Evolutionary conservation across 768 basidiomycete species (phyloP).

Genomic region (Mycena crocata): DNA sequence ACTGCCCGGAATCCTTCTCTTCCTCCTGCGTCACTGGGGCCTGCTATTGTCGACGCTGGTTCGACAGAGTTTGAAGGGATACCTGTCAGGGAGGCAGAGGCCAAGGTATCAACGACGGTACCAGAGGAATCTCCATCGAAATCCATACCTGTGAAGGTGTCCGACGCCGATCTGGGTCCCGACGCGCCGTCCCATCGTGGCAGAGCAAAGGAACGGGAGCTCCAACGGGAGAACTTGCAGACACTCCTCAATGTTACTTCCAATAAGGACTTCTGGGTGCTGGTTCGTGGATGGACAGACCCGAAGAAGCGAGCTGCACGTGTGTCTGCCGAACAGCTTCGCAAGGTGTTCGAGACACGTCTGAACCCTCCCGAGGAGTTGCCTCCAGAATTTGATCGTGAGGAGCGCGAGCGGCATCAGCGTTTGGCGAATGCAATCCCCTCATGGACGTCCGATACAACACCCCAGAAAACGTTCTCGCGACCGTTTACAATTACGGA

Average conservation of each 20-base stretch:
- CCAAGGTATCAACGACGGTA: neutral
- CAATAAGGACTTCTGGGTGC: slow-evolving; percentile 14
- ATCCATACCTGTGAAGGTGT: neutral
- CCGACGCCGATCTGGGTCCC: slow-evolving; percentile 8
- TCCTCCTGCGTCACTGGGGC: neutral
- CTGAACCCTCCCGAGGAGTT: slow-evolving; percentile 11
- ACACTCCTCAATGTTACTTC: slow-evolving; percentile 2
- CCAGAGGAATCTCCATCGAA: slow-evolving; percentile 2
- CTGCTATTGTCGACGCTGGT: no score
- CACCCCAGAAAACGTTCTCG: slow-evolving; percentile 3
- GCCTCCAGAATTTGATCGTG: slow-evolving; percentile 3
- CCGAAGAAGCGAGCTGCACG: neutral
- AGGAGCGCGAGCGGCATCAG: slow-evolving; percentile 13
- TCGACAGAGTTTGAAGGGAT: no score
- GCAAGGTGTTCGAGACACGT: slow-evolving; percentile 3
- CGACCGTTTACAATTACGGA: slow-evolving; percentile 10
- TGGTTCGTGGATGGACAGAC: slow-evolving; percentile 14
- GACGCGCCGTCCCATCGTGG: slow-evolving; percentile 8
- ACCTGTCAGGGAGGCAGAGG: neutral
- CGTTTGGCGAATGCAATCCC: slow-evolving; percentile 1
- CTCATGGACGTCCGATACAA: slow-evolving; percentile 1
- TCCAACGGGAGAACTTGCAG: slow-evolving; percentile 12
- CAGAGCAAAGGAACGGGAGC: neutral
- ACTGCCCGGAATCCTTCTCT: neutral
- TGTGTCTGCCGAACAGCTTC: slow-evolving; percentile 7